Percentiles rank a stretch among this genome's conserved stretches.
Conservation (phyloP, 129 eudicot species). For the Saposhnikovia divaricata region DNA sequence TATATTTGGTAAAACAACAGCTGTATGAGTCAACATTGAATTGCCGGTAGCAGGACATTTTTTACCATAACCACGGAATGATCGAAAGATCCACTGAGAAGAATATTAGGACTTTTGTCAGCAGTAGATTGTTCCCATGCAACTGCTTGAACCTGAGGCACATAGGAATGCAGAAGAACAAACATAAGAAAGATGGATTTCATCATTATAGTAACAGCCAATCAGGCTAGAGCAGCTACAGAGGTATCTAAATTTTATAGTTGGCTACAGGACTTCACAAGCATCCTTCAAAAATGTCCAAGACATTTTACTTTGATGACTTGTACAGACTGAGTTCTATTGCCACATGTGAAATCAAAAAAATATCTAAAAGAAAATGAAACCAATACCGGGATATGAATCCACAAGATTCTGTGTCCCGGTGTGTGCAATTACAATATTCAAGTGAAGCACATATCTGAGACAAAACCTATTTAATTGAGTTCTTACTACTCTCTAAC, state of each 20-base stretch:
- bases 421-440: too few relatives aligned
- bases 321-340: neutral
- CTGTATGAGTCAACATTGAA: neutral
- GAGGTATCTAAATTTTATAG: neutral
- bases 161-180: neutral
- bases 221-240: neutral
- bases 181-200: neutral
- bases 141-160: constrained; percentile 78
- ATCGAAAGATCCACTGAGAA: constrained; percentile 92
- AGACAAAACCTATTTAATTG: too few relatives aligned
- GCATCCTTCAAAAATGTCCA: neutral
- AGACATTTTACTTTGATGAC: neutral
- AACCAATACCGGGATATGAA: too few relatives aligned
- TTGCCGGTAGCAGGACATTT: too few relatives aligned
- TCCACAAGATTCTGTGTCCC: too few relatives aligned
- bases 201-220: neutral
- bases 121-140: constrained; percentile 38
- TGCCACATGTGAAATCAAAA: neutral
- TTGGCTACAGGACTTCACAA: neutral
- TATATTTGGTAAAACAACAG: neutral
- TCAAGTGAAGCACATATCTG: too few relatives aligned
- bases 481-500: too few relatives aligned
- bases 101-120: constrained; percentile 10
- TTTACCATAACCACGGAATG: constrained; percentile 80
- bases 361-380: too few relatives aligned